Conservation (phyloP, 176 grass and related monocot species). For the maize (Zea mays) region Zm-B73-REFERENCE-NAM-5.0 NC_050098.1:226842501-226843000, state of each 20-base stretch:
- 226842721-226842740: conserved; percentile 17
- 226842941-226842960: conserved; percentile 65
- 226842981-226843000: conserved; percentile 94
- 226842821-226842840: conserved; percentile 83
- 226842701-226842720: not conserved
- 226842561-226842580: not conserved
- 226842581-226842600: too few species aligned
- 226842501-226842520: not conserved
- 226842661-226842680: not conserved
- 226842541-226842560: not conserved
- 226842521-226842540: not conserved
- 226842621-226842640: conserved; percentile 11
- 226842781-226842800: conserved; percentile 91
- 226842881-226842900: conserved; percentile 29
- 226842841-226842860: conserved; percentile 70
- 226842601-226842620: not conserved
- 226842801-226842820: conserved; percentile 88
- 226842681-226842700: conserved; percentile 26
- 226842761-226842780: conserved; percentile 73
- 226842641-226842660: not conserved
- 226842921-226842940: conserved; percentile 9
- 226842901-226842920: conserved; percentile 12
- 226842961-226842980: conserved; percentile 96
- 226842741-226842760: conserved; percentile 24
- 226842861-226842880: conserved; percentile 97